phyloP scores from a whole-genome alignment of 768 basidiomycete species.

The Antrodiella citrinella region DNA sequence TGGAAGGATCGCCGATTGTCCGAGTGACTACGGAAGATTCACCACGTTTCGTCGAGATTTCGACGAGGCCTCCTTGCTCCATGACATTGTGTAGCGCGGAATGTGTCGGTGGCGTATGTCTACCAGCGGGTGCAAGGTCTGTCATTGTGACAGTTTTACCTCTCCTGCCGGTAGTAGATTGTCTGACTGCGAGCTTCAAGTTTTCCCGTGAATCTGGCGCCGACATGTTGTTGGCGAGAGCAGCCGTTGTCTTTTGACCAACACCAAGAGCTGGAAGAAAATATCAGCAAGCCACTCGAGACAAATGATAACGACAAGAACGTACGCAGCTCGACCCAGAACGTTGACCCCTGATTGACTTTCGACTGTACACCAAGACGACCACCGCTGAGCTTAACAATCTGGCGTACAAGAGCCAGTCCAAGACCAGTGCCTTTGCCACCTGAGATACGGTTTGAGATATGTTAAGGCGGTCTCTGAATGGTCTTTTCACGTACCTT shows the following conservation, averaged over 20 bases:
- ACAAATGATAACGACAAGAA: conserved; percentile 6
- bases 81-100: conserved; percentile 57
- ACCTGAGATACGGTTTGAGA: conserved; percentile 10
- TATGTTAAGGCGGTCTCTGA: conserved; percentile 1
- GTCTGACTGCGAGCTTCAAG: background rate
- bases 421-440: conserved; percentile 51
- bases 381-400: conserved; percentile 42
- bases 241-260: conserved; percentile 16
- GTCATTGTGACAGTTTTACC: background rate
- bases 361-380: conserved; percentile 34
- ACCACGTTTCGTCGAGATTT: conserved; percentile 41
- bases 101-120: conserved; percentile 20
- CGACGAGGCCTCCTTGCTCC: conserved; percentile 59
- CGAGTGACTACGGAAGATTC: conserved; percentile 30
- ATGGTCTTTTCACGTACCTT: conserved; percentile 29
- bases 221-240: background rate
- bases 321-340: conserved; percentile 78
- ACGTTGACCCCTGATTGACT: conserved; percentile 67
- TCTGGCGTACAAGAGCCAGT: conserved; percentile 43
- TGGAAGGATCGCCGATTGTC: conserved; percentile 34
- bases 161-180: background rate
- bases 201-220: background rate
- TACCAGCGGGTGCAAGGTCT: background rate
- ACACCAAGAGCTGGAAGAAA: conserved; percentile 49
- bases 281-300: conserved; percentile 3